Evolutionary conservation across 441 rosid species (phyloP), one percentile per base, ranked within the genome.

Genomic region (Adansonia gregorii): DNA sequence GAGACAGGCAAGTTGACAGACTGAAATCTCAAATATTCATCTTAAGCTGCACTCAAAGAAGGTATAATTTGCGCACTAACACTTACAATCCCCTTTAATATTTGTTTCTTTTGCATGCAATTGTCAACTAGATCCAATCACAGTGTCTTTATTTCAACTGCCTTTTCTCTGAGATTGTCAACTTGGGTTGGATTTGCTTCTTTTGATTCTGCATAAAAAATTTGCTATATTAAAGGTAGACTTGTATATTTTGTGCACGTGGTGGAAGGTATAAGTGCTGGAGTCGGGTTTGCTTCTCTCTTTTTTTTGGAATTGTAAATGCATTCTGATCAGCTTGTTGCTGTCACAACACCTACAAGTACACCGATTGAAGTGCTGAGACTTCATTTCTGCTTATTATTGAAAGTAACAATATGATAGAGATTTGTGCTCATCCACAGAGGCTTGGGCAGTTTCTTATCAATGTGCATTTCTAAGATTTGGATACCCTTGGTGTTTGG

Each of bases 11-110:
- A 85, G 96, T 96, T 39, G 97, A 94, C 74, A 90, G 89, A 81
- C 51, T 89, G 84, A 93, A 88, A 64, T 87, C 88, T 82, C 89
- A 90, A 75, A 92, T 96, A 74, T 96, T 79, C 80, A 92, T 88
- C 70, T 79, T 96, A 87, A 76, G 89, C 61, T 95, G 99, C 87
- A 92, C 88, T 5, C 97, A 90, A 74, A 94, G 99, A 81, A 92
- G 91, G 99, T 94, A 82, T 43, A 63, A 14, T 22, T 65, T 17
- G 75, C n/a, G n/a, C 27, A 8, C 41, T 2, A 61, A 58, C 48
- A 3, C 67, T 46, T 51, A 27, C 10, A 49, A 11, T 54, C 70
- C 45, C 6, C 41, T 51, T 31, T 27, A 51, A 1, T 7, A 3
- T 51, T 35, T 65, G 68, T 19, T 66, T 46, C 69, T 17, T 75